Evolutionary conservation across 768 basidiomycete genomes (phyloP).

Genomic region (Tricholoma sp.): DNA sequence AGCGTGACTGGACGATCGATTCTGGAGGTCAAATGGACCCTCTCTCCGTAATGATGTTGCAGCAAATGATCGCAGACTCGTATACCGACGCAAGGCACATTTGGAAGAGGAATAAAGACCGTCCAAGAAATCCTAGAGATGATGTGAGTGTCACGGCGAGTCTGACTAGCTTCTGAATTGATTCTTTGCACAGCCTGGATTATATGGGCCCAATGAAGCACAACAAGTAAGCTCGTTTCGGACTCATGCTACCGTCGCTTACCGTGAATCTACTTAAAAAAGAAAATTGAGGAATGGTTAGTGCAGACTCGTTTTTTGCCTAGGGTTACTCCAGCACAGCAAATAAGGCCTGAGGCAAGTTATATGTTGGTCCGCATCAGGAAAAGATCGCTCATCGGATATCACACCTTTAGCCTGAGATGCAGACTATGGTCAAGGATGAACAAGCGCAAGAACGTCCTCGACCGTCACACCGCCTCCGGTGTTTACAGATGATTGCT

Average conservation of each 20-base stretch:
- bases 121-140: not conserved
- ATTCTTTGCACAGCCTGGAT: constrained; percentile 4
- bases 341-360: not conserved
- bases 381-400: not conserved
- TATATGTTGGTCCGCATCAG: not conserved
- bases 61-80: constrained; percentile 17
- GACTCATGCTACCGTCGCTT: not conserved
- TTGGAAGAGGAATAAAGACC: constrained; percentile 10
- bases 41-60: constrained; percentile 7
- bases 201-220: constrained; percentile 11
- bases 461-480: not conserved
- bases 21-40: constrained; percentile 5
- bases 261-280: not conserved
- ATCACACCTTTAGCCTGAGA: not conserved
- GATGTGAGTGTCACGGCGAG: constrained; percentile 5
- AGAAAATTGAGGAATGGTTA: constrained; percentile 14
- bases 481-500: not conserved
- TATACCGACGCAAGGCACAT: constrained; percentile 13
- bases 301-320: constrained; percentile 8
- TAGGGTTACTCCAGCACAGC: not conserved
- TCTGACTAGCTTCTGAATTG: not conserved
- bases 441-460: no score
- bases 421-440: not conserved
- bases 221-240: constrained; percentile 9
- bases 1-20: not conserved